Conservation (phyloP, 2,329 filamentous ascomycete species). For the Aspergillus carbonarius region DNA sequence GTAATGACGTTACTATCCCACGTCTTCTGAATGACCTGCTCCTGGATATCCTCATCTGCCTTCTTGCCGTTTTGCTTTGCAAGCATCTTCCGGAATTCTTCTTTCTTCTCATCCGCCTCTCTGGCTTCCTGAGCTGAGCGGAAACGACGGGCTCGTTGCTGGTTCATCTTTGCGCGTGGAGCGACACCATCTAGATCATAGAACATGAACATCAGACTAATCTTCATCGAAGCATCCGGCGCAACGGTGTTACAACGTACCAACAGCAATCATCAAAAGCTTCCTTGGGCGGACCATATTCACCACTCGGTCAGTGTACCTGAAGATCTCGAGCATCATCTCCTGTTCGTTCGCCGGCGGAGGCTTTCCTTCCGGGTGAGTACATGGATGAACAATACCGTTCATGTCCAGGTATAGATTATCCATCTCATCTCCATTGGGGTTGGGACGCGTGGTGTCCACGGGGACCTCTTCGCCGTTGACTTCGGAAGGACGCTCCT, state of each 20-base stretch:
- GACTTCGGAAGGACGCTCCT: constrained; percentile 77
- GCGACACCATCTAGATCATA: constrained; percentile 81
- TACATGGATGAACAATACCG: constrained; percentile 97
- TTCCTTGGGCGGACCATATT: constrained; percentile 98
- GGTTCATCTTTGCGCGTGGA: constrained; percentile 98
- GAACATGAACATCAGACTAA: neutral
- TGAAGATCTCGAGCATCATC: constrained; percentile 99
- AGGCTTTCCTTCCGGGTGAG: constrained; percentile 90
- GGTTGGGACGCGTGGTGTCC: constrained; percentile 80
- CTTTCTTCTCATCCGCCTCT: constrained; percentile 89
- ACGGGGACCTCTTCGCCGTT: constrained; percentile 83
- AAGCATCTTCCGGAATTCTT: constrained; percentile 80
- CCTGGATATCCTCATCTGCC: constrained; percentile 61
- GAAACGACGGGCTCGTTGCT: constrained; percentile 94
- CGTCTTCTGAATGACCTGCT: constrained; percentile 72
- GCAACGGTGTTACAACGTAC: constrained; percentile 44
- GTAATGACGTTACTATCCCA: constrained; percentile 91
- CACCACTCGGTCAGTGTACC: constrained; percentile 96
- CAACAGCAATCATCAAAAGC: constrained; percentile 94
- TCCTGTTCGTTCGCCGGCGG: constrained; percentile 92
- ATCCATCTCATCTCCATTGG: constrained; percentile 96
- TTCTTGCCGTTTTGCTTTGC: constrained; percentile 72
- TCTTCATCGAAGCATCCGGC: neutral
- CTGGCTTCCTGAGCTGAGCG: constrained; percentile 90
- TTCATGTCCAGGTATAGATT: constrained; percentile 99